Evolutionary conservation across 306 rosid species (phyloP), one percentile per base, ranked within the genome.

Genomic region (Medicago lupulina): DNA sequence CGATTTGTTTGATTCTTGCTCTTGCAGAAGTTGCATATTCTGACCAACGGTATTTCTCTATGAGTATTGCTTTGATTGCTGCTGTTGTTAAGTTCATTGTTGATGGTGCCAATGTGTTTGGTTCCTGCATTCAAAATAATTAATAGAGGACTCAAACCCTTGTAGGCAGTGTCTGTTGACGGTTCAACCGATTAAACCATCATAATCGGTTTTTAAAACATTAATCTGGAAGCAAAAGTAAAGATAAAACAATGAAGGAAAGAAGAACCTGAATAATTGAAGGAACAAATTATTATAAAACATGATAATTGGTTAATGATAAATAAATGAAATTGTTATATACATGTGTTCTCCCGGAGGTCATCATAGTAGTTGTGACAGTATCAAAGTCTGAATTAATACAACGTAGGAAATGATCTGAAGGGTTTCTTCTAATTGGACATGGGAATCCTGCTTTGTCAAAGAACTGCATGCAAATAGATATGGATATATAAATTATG

Each of bases 401-500:
- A 59, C 96, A 92, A 17, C 96, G 92, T 18, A 95, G 95, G 86
- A 92, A 92, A 81, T 95, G 98, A 86, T 95, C 98, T 1, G 97
- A 89, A 79, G 98, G 98, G 76, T 90, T 95, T 87, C 97, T 84
- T 83, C 85, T 85, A 77, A 89, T 88, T 34, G 97, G 97, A 81
- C 98, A 95, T 18, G 97, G 97, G 79, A 95, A 87, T 84, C 95
- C 98, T 0, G 93, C 90, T 80, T 73, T 80, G 61, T 82, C 92
- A 83, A 95, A 95, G 89, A 95, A 92, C 98, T 95, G 92, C 71
- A 51, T 1, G 38, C 5, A 34, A 34, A 34, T 34, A 34, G 36
- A 28, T 4, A 34, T 34, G 38, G 38, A 4, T 4, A 70, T 75
- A 44, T 49, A 43, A 71, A 9, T 9, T 17, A 18, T 11, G 46